Evolutionary conservation across 2,329 filamentous ascomycete species (phyloP).

Genomic region (Blastomyces parvus): DNA sequence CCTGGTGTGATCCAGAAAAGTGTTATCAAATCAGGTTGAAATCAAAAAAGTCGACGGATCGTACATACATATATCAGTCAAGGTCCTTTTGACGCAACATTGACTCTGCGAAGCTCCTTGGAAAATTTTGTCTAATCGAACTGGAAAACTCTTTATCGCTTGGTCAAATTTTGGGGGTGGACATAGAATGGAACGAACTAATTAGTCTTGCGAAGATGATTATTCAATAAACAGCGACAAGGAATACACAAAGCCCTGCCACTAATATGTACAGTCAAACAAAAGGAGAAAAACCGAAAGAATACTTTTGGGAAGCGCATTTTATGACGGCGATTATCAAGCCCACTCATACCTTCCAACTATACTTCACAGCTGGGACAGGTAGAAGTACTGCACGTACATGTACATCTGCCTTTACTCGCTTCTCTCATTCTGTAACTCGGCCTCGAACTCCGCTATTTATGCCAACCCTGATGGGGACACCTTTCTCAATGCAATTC

Average conservation of each 20-base stretch:
- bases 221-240: not conserved
- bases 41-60: not conserved
- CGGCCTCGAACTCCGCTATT: not conserved
- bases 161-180: not conserved
- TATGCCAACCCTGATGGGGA: not conserved
- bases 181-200: not conserved
- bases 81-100: not conserved
- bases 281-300: not conserved
- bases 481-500: not conserved
- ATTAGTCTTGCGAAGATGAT: not conserved
- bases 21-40: not conserved
- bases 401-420: not conserved
- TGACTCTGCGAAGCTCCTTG: not conserved
- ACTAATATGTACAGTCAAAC: not conserved
- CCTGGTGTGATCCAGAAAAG: not conserved
- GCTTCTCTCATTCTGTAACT: not conserved
- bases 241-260: not conserved
- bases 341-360: not conserved
- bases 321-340: not conserved
- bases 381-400: too few species aligned
- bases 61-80: not conserved
- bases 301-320: not conserved
- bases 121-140: not conserved
- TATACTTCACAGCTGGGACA: not conserved
- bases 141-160: not conserved